Evolutionary conservation across 768 basidiomycete genomes (phyloP), one percentile per base, ranked within the genome.

Genomic region (Suillus cothurnatus): DNA sequence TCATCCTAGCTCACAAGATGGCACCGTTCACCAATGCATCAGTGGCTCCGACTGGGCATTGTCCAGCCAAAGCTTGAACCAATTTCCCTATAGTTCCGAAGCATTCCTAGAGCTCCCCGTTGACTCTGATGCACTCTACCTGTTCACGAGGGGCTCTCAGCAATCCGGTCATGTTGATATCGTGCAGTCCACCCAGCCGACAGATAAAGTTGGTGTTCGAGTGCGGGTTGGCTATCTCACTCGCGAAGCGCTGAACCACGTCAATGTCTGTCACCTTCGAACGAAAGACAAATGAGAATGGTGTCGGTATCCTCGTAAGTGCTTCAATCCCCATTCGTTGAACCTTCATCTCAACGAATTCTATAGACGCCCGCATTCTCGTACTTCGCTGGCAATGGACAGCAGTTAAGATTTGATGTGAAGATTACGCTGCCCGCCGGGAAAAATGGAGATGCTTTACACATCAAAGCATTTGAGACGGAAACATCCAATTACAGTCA

Each of bases 391-490:
- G 56, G 41, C 6, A 49, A 34, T 6, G 64, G 65, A 21, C 66
- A 72, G 23, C 66, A 57, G 12, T 68, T 81, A 52, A 68, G 60
- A 32, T 81, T 82, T 45, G 77, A 78, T 7, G 71, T 81, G 17
- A 77, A 71, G 21, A 68, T 82, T 17, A 74, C 71, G 53, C 71
- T 85, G 3, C 85, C 83, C 9, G 71, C 70, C 19, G 70, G 71
- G 8, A 68, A 61, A 6, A 61, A 68, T 17, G 56, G 67, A 23
- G 50, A 57, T 9, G 70, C 75, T 31, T 69, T 79, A 6, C 61
- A 68, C 3, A 77, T 88, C 68, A 80, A 82, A 61, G 70, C 69
- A 5, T 77, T 87, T 32, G 76, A 80, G 64, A 85, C 85, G 5
- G 71, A 77, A 41, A 63, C 85, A 41, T 77, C 75, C 17, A 78